Evolutionary conservation across 768 basidiomycete genomes (phyloP).

Genomic region (Rhodotorula babjevae): DNA sequence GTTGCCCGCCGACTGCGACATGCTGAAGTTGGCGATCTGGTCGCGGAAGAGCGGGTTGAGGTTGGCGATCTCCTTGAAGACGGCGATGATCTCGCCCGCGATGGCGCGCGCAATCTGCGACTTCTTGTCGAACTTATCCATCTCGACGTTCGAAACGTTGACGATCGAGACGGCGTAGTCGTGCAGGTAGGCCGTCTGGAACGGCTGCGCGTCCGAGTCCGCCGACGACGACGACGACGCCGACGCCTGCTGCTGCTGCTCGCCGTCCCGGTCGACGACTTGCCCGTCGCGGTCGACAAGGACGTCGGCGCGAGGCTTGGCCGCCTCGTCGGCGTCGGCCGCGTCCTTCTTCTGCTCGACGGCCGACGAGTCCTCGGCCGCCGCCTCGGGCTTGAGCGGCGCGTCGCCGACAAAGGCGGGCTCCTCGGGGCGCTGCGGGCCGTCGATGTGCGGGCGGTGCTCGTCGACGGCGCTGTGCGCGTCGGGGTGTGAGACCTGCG

Average conservation of each 20-base stretch:
- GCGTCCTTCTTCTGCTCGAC: slow-evolving; percentile 52
- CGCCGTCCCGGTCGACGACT: not conserved
- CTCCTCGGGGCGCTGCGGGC: slow-evolving; percentile 9
- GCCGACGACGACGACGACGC: not conserved
- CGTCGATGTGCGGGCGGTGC: slow-evolving; percentile 16
- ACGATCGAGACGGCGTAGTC: slow-evolving; percentile 79
- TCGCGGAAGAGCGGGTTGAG: slow-evolving; percentile 96
- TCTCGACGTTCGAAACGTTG: slow-evolving; percentile 73
- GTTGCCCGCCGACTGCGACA: slow-evolving; percentile 83
- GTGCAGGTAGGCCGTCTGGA: slow-evolving; percentile 80
- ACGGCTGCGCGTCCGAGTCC: slow-evolving; percentile 51
- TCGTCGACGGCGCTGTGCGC: slow-evolving; percentile 28
- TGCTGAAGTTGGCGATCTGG: slow-evolving; percentile 93
- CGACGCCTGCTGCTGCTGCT: not conserved
- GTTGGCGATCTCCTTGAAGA: slow-evolving; percentile 97
- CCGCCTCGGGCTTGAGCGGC: slow-evolving; percentile 2
- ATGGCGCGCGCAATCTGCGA: slow-evolving; percentile 86
- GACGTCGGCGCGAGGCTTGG: slow-evolving; percentile 10
- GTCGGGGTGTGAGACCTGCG: slow-evolving; percentile 42
- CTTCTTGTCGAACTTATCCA: slow-evolving; percentile 81
- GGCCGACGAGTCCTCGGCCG: not conserved
- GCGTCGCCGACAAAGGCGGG: slow-evolving; percentile 4
- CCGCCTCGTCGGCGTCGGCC: slow-evolving; percentile 40
- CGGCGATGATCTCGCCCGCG: slow-evolving; percentile 91
- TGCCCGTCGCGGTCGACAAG: not conserved